Conservation (phyloP, 2,329 filamentous ascomycete genomes). For the Exophiala oligosperma region DNA sequence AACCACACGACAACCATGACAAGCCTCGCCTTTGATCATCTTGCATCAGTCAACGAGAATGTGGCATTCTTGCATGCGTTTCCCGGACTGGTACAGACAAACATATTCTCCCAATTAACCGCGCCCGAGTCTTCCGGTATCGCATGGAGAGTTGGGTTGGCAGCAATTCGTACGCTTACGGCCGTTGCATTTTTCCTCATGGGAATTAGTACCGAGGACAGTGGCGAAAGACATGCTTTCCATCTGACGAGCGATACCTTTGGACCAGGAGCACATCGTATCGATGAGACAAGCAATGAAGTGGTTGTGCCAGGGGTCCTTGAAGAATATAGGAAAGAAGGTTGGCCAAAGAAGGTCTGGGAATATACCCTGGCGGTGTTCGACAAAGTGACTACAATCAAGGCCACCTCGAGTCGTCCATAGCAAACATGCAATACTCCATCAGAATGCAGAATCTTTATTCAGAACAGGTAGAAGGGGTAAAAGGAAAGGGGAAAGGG, state of each 20-base stretch:
- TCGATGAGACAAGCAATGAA: slow-evolving; percentile 29
- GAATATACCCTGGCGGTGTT: slow-evolving; percentile 25
- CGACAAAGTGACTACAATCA: background rate
- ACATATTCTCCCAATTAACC: background rate
- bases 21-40: slow-evolving; percentile 49
- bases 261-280: slow-evolving; percentile 30
- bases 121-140: slow-evolving; percentile 29
- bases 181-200: background rate
- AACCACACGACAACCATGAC: slow-evolving; percentile 52
- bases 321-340: slow-evolving; percentile 29
- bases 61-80: slow-evolving; percentile 52
- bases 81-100: slow-evolving; percentile 46
- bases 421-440: no score
- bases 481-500: background rate
- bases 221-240: slow-evolving; percentile 48
- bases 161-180: slow-evolving; percentile 9
- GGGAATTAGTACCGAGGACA: slow-evolving; percentile 35
- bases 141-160: slow-evolving; percentile 1
- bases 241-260: slow-evolving; percentile 37
- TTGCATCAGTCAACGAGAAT: slow-evolving; percentile 47
- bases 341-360: slow-evolving; percentile 34
- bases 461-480: background rate
- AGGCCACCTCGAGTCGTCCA: background rate
- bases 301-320: slow-evolving; percentile 29
- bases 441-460: no score